These are phyloP conservation scores for Lichenothelia convexa DNA, from an alignment of 495 filamentous ascomycete species.

Conservation along the genomic window DNA sequence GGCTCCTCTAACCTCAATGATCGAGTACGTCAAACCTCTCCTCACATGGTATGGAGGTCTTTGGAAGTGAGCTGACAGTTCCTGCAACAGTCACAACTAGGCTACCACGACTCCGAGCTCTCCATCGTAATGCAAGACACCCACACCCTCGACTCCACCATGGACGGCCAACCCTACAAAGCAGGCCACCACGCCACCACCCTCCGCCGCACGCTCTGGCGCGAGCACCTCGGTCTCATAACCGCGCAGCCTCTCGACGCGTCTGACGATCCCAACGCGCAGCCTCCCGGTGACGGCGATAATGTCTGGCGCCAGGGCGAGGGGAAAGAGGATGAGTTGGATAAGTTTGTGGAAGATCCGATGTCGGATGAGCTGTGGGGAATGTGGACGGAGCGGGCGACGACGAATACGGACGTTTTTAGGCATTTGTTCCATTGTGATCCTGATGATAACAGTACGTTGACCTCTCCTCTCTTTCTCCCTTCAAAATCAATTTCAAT, in stretches of 20 bases:
- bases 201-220: slow-evolving; percentile 71
- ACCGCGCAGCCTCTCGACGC: slow-evolving; percentile 57
- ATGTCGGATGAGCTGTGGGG: slow-evolving; percentile 67
- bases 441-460: slow-evolving; percentile 74
- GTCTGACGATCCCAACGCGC: slow-evolving; percentile 55
- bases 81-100: slow-evolving; percentile 48
- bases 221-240: slow-evolving; percentile 77
- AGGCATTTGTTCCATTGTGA: slow-evolving; percentile 80
- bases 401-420: slow-evolving; percentile 67
- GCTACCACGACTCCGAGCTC: slow-evolving; percentile 82
- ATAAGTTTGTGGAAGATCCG: slow-evolving; percentile 69
- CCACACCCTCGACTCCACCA: slow-evolving; percentile 46
- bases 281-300: slow-evolving; percentile 54
- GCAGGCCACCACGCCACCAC: slow-evolving; percentile 64
- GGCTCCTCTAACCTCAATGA: slow-evolving; percentile 90
- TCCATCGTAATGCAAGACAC: slow-evolving; percentile 82
- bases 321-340: slow-evolving; percentile 34
- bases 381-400: slow-evolving; percentile 60
- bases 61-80: slow-evolving; percentile 7
- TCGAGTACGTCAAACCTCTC: slow-evolving; percentile 26
- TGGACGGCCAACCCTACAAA: slow-evolving; percentile 60
- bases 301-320: slow-evolving; percentile 35
- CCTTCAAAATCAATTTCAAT: no score
- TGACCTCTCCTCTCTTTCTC: no score
- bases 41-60: not conserved